Evolutionary conservation across 306 rosid genomes (phyloP).

Genomic region (Medicago arabica): DNA sequence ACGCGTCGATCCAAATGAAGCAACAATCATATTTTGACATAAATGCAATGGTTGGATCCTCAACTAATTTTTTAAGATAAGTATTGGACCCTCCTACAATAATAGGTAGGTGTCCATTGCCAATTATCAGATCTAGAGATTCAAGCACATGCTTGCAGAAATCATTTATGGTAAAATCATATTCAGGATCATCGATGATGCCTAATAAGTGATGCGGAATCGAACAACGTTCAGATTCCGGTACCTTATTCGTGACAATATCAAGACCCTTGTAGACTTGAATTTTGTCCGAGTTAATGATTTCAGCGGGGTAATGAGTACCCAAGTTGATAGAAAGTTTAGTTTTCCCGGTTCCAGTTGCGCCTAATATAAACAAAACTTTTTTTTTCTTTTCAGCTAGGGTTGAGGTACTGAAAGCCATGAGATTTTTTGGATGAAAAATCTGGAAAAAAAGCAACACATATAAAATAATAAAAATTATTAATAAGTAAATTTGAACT

Average conservation of each 20-base stretch:
- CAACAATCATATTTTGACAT: constrained; percentile 41
- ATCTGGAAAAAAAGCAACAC: neutral
- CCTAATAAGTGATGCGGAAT: constrained; percentile 42
- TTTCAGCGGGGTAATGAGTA: constrained; percentile 18
- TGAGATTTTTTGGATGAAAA: neutral
- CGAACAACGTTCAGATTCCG: constrained; percentile 12
- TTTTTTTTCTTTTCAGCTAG: constrained; percentile 15
- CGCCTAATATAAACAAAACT: constrained; percentile 44
- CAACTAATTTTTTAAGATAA: constrained; percentile 20
- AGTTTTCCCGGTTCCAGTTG: constrained; percentile 47
- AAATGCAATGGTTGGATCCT: neutral
- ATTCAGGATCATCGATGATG: constrained; percentile 28
- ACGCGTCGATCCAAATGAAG: constrained; percentile 41
- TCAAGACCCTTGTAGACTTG: constrained; percentile 42
- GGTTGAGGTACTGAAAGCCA: neutral
- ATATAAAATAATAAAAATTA: too few relatives aligned
- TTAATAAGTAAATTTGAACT: too few relatives aligned
- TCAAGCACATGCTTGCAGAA: constrained; percentile 4
- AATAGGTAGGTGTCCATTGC: constrained; percentile 41
- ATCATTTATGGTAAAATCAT: constrained; percentile 25
- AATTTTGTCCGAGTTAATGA: constrained; percentile 45
- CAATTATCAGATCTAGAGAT: constrained; percentile 1
- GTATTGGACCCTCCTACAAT: constrained; percentile 52
- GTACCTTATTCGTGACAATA: constrained; percentile 29
- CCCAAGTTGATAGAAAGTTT: constrained; percentile 40